Percentiles rank a stretch among this genome's conserved stretches.
These are phyloP conservation scores for Acanthamoeba castellanii DNA, from an alignment of 208 protist species.

Conservation along the genomic window DNA sequence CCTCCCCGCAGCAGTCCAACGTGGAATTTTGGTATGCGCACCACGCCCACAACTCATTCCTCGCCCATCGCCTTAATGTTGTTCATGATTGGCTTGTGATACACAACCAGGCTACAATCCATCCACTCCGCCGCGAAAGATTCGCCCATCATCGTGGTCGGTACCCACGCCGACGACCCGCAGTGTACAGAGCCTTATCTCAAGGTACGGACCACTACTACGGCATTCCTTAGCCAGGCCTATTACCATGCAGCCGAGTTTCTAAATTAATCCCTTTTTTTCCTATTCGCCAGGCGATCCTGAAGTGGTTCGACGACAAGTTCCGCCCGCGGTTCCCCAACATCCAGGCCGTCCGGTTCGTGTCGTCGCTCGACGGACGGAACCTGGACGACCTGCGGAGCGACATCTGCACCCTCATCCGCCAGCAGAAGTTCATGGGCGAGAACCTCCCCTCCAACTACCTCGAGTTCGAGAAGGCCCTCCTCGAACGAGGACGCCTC, in stretches of 20 bases:
- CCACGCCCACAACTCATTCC: neutral
- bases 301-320: neutral
- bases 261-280: neutral
- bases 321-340: constrained; percentile 22
- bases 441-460: constrained; percentile 41
- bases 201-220: too few species aligned
- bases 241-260: too few species aligned
- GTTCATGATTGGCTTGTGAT: too few species aligned
- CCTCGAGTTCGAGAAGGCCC: constrained; percentile 3
- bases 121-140: constrained; percentile 70
- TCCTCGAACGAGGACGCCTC: constrained; percentile 18
- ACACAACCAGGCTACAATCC: constrained; percentile 77
- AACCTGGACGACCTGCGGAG: neutral
- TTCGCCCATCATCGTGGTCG: constrained; percentile 82
- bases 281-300: neutral
- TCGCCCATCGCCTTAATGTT: neutral
- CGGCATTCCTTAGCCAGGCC: too few species aligned
- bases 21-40: constrained; percentile 76
- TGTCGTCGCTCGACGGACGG: neutral
- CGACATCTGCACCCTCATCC: neutral
- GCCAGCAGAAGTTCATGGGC: constrained; percentile 32
- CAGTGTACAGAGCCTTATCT: neutral
- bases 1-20: neutral
- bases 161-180: constrained; percentile 75
- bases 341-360: constrained; percentile 49